Evolutionary conservation across 805 yeast species (phyloP).

Genomic region (Saccharomyces mikatae): DNA sequence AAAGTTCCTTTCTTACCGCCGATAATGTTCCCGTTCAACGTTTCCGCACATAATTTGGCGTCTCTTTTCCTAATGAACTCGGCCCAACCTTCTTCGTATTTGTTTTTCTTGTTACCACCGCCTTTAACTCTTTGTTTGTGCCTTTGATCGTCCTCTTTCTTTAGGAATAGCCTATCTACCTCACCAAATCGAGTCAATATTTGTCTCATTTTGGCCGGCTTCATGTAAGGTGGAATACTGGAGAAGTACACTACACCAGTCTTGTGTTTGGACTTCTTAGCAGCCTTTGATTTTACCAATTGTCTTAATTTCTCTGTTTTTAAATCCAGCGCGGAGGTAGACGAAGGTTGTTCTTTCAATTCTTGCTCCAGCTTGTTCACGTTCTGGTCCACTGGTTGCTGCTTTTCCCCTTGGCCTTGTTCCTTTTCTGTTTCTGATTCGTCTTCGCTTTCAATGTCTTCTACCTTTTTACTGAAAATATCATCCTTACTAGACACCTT

Average conservation of each 20-base stretch:
- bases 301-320: constrained; percentile 51
- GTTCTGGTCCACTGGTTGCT: constrained; percentile 2
- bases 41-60: constrained; percentile 80
- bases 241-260: constrained; percentile 94
- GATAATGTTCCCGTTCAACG: constrained; percentile 78
- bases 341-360: constrained; percentile 12
- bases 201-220: constrained; percentile 82
- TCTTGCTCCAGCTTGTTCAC: constrained; percentile 7
- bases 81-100: constrained; percentile 94
- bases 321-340: constrained; percentile 35
- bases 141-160: constrained; percentile 69
- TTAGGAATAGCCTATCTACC: constrained; percentile 76
- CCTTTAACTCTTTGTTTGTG: constrained; percentile 63
- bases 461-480: constrained; percentile 9
- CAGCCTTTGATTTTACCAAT: constrained; percentile 37
- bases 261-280: constrained; percentile 47
- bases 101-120: constrained; percentile 88
- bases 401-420: constrained; percentile 8
- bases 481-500: constrained; percentile 9
- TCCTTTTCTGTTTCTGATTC: constrained; percentile 16
- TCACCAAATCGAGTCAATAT: constrained; percentile 75
- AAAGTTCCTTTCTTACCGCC: constrained; percentile 91
- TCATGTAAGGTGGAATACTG: constrained; percentile 92
- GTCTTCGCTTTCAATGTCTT: constrained; percentile 12
- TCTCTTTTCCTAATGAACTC: constrained; percentile 77